A percentile compares a stretch with the other conserved stretches of the same genome.
These are phyloP conservation scores for Hypholoma fasciculare DNA, from an alignment of 768 basidiomycete genomes.

Conservation along the genomic window DNA sequence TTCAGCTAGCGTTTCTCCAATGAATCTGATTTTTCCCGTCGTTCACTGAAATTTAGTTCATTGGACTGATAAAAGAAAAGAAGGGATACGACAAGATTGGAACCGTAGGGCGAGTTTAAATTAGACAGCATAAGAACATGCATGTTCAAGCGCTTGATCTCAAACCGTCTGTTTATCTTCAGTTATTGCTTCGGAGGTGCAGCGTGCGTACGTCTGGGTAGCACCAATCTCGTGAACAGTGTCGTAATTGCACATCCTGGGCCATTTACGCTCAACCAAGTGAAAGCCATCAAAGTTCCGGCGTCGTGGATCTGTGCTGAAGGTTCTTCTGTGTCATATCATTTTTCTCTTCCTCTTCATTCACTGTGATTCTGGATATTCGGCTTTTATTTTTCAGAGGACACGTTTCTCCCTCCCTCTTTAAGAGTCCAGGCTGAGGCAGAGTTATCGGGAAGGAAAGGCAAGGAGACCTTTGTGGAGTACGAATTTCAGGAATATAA, in stretches of 20 bases:
- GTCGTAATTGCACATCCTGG: constrained; percentile 45
- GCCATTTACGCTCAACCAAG: constrained; percentile 28
- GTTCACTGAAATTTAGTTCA: constrained; percentile 27
- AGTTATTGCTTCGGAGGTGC: constrained; percentile 46
- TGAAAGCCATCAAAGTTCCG: constrained; percentile 38
- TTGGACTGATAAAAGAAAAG: constrained; percentile 32
- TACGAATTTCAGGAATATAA: constrained; percentile 47
- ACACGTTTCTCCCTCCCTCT: constrained; percentile 31
- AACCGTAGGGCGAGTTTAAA: constrained; percentile 37
- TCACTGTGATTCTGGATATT: too few species aligned
- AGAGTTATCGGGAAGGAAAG: constrained; percentile 34
- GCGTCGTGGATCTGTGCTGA: constrained; percentile 41
- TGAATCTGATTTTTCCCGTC: not conserved
- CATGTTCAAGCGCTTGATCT: not conserved
- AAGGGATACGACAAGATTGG: constrained; percentile 45
- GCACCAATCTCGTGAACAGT: constrained; percentile 34
- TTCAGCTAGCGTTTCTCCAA: not conserved
- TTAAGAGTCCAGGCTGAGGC: constrained; percentile 35
- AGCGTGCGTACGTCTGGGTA: constrained; percentile 35
- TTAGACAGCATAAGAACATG: not conserved
- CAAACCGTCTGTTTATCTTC: constrained; percentile 3
- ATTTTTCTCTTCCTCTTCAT: not conserved
- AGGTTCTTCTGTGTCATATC: constrained; percentile 25
- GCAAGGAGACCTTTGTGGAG: constrained; percentile 35
- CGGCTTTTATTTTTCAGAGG: constrained; percentile 22